phyloP scores from a whole-genome alignment of 2,329 filamentous ascomycete genomes.

The Clarireedia homoeocarpa region DNA sequence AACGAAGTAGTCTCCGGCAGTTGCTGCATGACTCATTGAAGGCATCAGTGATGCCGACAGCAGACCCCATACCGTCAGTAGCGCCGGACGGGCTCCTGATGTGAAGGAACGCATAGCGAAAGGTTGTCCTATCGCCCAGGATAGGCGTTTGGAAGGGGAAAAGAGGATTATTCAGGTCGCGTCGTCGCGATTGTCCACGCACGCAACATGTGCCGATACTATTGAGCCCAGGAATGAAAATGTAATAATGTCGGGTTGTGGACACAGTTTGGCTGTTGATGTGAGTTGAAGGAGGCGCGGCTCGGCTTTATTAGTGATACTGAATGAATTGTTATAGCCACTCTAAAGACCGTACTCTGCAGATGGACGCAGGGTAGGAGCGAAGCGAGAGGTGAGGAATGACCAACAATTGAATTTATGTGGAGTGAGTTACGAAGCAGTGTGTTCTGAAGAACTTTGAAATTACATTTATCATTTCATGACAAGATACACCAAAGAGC shows the following conservation, averaged over 20 bases:
- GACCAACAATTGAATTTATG: background rate
- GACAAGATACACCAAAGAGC: background rate
- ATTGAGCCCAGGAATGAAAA: background rate
- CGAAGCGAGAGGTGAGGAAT: background rate
- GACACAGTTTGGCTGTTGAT: slow-evolving; percentile 8
- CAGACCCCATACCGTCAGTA: slow-evolving; percentile 24
- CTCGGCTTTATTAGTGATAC: slow-evolving; percentile 5
- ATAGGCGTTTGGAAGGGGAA: background rate
- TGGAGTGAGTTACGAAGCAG: slow-evolving; percentile 1
- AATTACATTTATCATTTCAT: slow-evolving; percentile 4
- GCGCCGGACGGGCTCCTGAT: slow-evolving; percentile 8
- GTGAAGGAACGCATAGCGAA: slow-evolving; percentile 25
- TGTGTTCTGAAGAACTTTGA: background rate
- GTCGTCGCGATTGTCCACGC: slow-evolving; percentile 9
- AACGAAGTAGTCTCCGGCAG: slow-evolving; percentile 84
- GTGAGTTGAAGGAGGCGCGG: background rate
- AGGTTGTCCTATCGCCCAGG: slow-evolving; percentile 10
- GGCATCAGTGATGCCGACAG: slow-evolving; percentile 39
- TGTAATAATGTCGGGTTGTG: background rate
- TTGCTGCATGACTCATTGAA: slow-evolving; percentile 36
- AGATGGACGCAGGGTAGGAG: background rate
- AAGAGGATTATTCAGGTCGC: slow-evolving; percentile 10
- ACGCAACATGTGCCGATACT: slow-evolving; percentile 1
- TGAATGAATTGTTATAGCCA: slow-evolving; percentile 1
- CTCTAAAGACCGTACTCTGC: background rate